Base-by-base conservation (phyloP, 306 rosid genomes). In the Corylus americana region DNA sequence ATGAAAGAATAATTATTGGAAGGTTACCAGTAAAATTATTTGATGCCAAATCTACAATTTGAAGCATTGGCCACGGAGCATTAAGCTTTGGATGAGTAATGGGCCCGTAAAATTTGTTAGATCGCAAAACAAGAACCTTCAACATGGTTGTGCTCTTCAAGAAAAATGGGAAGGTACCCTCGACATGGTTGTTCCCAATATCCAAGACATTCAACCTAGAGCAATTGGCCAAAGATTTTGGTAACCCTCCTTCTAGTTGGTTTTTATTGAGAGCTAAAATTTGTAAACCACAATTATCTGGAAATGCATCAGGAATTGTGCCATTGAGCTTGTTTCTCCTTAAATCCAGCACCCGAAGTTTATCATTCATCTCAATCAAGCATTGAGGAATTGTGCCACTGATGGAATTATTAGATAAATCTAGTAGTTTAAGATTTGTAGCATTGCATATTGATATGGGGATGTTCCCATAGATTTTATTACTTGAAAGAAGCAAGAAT, bases 81-180 rank as follows among this genome's bases (percentile, higher is more conserved):
- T 58, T 58, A 58, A 11, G 12, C 10, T 25, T 12, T 20, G 2
- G 14, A n/a, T 22, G 8, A 3, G 10, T 13, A 6, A 57, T 16
- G 29, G 5, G 0, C 8, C 88, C 83, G 50, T 75, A 2, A 4
- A 89, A 87, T 10, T 45, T 55, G 79, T 91, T 91, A 8, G 82
- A 7, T 5, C 77, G 82, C 80, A 91, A 80, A 44, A 87, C 78
- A 31, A 91, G 69, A 14, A 88, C 89, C 1, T 85, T 85, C 17
- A 89, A 81, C 22, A 22, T 22, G 22, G 4, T 73, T 58, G 80
- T 18, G 0, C 10, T 51, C 70, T 77, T 75, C 68, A 87, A 66
- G 5, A 1, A 3, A 37, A 37, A 37, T 37, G 42, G 42, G 42
- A 37, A 37, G 5, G 5, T 37, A 37, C 5, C 42, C 42, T 37